Evolutionary conservation across 2,329 filamentous ascomycete genomes (phyloP), one percentile per base, ranked within the genome.

Genomic region (Penicillium expansum): DNA sequence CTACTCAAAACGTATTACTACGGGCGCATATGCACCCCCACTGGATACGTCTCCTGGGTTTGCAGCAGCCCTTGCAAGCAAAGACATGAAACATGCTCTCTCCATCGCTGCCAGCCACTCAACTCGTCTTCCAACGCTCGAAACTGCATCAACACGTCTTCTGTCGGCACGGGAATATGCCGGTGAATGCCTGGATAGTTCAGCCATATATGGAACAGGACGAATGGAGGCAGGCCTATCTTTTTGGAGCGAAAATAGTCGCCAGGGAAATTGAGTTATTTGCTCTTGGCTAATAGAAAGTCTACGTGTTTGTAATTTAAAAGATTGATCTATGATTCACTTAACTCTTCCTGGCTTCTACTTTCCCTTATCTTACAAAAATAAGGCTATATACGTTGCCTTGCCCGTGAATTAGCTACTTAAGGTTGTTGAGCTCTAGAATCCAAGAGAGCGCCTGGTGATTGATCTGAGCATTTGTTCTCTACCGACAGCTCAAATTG

Each of bases 1-100:
- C 27, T 64, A 64, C 30, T 61, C 56, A 1, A 58, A 58, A 43
- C 62, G 63, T 7, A 61, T 65, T 3, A 65, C 63, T 5, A 59
- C 48, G 9, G 63, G 63, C 0, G 35, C 60, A 4, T 65, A 65
- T 55, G 63, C 63, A 38, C 63, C 63, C 5, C 49, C 56, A 0
- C 22, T 58, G 11, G 59, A 58, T 4, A 50, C 45, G 11, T 13
- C 41, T 24, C 59, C 62, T 0, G 62, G 60, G 4, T 64, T 66
- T 54, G 44, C 52, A 14, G 58, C 58, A 3, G 55, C 60, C 5
- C 57, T 63, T 29, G 62, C 63, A 44, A 33, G 51, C 41, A 58
- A 58, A 24, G 62, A 64, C 43, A 59, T 59, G 42, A 50, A 42
- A 11, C 60, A 66, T 33, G 61, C 64, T 33, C 39, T 58, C 13